Conservation (phyloP, 306 rosid species). For the Echinosophora koreensis region DNA sequence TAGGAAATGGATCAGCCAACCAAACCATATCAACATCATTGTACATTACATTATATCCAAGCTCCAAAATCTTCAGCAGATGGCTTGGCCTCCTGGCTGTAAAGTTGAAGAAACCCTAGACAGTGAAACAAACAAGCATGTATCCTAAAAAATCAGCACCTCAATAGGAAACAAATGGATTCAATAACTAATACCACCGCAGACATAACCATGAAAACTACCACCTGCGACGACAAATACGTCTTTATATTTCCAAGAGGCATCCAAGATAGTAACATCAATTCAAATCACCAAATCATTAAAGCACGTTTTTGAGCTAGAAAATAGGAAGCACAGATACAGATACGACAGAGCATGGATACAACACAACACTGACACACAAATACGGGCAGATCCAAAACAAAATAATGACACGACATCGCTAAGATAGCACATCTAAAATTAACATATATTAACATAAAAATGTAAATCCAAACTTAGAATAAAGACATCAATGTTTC, state of each 20-base stretch:
- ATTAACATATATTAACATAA: no score
- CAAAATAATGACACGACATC: background rate
- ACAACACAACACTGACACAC: background rate
- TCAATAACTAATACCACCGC: conserved; percentile 11
- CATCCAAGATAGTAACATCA: conserved; percentile 11
- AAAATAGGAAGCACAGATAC: background rate
- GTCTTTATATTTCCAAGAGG: background rate
- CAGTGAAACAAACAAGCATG: conserved; percentile 38
- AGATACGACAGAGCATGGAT: background rate
- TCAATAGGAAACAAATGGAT: conserved; percentile 1
- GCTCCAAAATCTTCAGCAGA: conserved; percentile 89
- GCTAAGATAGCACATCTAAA: no score
- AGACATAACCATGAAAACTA: conserved; percentile 13
- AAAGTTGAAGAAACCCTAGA: conserved; percentile 95
- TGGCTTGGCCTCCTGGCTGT: conserved; percentile 94
- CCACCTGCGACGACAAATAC: background rate
- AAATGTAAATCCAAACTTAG: background rate
- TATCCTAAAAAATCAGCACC: conserved; percentile 36
- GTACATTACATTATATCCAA: conserved; percentile 95
- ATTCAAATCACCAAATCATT: no score
- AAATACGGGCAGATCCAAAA: background rate
- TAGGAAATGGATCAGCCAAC: conserved; percentile 93
- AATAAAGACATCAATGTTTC: background rate
- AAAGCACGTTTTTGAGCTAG: background rate
- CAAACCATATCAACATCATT: conserved; percentile 99